phyloP scores from a whole-genome alignment of 1,284 basidiomycete genomes.

The Mycocalia duriaeana region DNA sequence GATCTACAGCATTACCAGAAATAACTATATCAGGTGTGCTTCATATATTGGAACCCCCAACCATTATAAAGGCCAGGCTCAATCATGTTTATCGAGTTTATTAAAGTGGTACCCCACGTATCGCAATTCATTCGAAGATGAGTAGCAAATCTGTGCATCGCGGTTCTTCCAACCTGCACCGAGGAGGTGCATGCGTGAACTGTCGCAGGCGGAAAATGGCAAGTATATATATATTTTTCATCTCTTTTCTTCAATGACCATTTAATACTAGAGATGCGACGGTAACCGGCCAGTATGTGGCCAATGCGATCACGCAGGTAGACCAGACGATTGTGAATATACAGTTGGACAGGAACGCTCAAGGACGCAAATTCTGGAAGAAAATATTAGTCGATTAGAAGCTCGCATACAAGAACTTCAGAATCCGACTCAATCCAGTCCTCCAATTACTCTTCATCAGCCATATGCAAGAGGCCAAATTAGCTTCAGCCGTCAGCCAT shows the following conservation, averaged over 20 bases:
- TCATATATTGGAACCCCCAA: too few species aligned
- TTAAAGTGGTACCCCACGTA: too few species aligned
- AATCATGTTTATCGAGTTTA: too few species aligned
- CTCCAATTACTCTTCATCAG: slow-evolving; percentile 21
- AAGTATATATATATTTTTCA: not conserved
- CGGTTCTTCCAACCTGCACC: not conserved
- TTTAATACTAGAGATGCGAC: slow-evolving; percentile 39
- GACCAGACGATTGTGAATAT: slow-evolving; percentile 37
- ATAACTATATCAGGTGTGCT: too few species aligned
- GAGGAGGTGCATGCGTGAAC: not conserved
- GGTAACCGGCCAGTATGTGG: slow-evolving; percentile 31
- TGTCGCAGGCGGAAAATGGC: not conserved
- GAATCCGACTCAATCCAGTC: slow-evolving; percentile 12
- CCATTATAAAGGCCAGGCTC: too few species aligned
- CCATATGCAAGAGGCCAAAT: slow-evolving; percentile 17
- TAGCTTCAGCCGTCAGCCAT: not conserved
- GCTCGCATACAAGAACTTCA: slow-evolving; percentile 32
- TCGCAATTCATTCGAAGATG: too few species aligned
- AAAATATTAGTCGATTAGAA: slow-evolving; percentile 32
- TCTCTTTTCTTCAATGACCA: too few species aligned
- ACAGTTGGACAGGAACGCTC: slow-evolving; percentile 27
- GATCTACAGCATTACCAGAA: too few species aligned
- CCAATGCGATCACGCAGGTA: slow-evolving; percentile 28
- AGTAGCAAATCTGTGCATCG: too few species aligned
- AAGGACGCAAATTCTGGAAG: slow-evolving; percentile 31